A percentile compares a stretch with the other conserved stretches of the same genome.
Conservation (phyloP, 1,284 basidiomycete species). For the Rhodotorula mucilaginosa region DNA sequence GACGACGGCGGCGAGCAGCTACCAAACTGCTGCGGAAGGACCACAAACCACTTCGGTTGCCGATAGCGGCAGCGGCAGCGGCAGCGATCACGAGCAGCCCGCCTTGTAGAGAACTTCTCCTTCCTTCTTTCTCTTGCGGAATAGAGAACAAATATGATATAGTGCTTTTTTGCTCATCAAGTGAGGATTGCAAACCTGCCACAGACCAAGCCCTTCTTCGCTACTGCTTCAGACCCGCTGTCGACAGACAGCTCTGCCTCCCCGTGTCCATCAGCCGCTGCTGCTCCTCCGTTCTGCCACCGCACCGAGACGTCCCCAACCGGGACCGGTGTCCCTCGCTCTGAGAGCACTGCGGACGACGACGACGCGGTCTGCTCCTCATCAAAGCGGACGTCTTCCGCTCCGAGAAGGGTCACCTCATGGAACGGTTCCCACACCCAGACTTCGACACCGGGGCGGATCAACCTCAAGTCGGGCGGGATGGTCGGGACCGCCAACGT, state of each 20-base stretch:
- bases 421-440: constrained; percentile 15
- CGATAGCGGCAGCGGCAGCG: no score
- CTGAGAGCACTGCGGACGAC: no score
- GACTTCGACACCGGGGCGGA: constrained; percentile 8
- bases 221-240: not conserved
- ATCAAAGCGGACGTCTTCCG: not conserved
- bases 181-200: constrained; percentile 7
- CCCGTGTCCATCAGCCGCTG: not conserved
- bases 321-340: not conserved
- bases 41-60: no score
- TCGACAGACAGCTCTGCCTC: not conserved
- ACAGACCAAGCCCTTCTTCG: constrained; percentile 5
- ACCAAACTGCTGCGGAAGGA: not conserved
- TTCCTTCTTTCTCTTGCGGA: no score
- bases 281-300: not conserved
- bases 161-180: not conserved
- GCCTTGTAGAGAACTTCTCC: no score
- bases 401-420: not conserved
- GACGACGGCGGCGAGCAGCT: not conserved
- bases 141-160: not conserved
- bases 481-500: constrained; percentile 9
- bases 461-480: constrained; percentile 14
- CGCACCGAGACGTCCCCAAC: not conserved
- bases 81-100: no score
- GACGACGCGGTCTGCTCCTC: no score